phyloP scores from a whole-genome alignment of 257 asterid genomes.

The Echium plantagineum region DNA sequence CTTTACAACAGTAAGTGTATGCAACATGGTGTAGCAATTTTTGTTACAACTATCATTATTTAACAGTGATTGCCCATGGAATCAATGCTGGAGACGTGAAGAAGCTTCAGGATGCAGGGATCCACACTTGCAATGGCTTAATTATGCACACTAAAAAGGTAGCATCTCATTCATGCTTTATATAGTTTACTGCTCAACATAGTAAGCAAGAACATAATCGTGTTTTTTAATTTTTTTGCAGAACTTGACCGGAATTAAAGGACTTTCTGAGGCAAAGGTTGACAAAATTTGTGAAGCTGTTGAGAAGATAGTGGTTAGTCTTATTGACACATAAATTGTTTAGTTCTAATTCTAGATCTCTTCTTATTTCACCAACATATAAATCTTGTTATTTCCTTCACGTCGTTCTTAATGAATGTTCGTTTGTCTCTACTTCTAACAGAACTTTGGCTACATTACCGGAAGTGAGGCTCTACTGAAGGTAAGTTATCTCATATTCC shows the following conservation, averaged over 20 bases:
- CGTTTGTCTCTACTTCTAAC: conserved; percentile 7
- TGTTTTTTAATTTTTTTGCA: conserved; percentile 16
- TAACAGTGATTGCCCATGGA: conserved; percentile 85
- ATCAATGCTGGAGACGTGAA: conserved; percentile 98
- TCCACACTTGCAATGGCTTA: conserved; percentile 86
- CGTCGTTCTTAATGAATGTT: conserved; percentile 11
- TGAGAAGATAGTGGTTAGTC: conserved; percentile 90
- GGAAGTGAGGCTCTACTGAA: conserved; percentile 94
- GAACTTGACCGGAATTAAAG: conserved; percentile 93
- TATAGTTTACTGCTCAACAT: neutral
- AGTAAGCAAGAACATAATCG: conserved; percentile 1
- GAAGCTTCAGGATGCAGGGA: conserved; percentile 98
- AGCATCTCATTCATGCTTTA: neutral
- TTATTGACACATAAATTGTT: conserved; percentile 2
- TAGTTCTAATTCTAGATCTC: neutral
- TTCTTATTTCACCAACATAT: neutral
- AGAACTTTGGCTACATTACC: conserved; percentile 93
- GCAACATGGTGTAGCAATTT: neutral
- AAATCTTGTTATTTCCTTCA: neutral
- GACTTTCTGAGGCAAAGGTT: conserved; percentile 96
- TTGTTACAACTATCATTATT: neutral
- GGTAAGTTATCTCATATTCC: conserved; percentile 27
- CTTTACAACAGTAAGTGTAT: neutral
- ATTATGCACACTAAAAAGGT: conserved; percentile 99
- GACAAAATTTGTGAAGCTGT: conserved; percentile 97